Conservation (phyloP, 2,329 filamentous ascomycete species). For the Aspergillus fumigatus region DNA sequence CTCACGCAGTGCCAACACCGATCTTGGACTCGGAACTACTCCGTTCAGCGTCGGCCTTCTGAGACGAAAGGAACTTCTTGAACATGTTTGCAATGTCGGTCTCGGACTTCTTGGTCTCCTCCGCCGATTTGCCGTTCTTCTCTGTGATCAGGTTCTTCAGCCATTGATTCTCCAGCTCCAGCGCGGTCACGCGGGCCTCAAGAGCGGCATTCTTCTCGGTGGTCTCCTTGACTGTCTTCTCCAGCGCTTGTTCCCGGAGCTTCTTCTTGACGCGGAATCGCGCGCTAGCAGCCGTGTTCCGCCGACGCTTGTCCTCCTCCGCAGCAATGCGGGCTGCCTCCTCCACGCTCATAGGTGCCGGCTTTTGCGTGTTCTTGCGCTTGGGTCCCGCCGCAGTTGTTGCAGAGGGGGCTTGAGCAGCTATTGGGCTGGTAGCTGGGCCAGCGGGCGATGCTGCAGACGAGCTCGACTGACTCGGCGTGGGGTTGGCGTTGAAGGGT, state of each 20-base stretch:
- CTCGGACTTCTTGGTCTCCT: constrained; percentile 42
- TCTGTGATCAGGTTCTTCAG: constrained; percentile 74
- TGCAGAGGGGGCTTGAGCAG: constrained; percentile 15
- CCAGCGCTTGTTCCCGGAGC: constrained; percentile 81
- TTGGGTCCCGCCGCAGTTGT: constrained; percentile 24
- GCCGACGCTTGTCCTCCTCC: constrained; percentile 85
- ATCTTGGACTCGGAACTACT: constrained; percentile 30
- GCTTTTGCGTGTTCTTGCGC: constrained; percentile 36
- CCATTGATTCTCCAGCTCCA: constrained; percentile 80
- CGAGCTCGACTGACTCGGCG: constrained; percentile 14
- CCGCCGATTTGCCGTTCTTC: constrained; percentile 55
- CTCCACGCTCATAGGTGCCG: constrained; percentile 52
- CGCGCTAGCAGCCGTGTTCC: constrained; percentile 86
- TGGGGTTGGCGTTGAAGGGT: constrained; percentile 11
- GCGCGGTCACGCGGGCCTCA: constrained; percentile 67
- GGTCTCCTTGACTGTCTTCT: constrained; percentile 77
- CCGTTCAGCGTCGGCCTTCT: constrained; percentile 24
- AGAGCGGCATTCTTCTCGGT: constrained; percentile 71
- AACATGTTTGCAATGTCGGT: constrained; percentile 38
- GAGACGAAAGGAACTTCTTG: constrained; percentile 36
- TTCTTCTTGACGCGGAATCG: constrained; percentile 96
- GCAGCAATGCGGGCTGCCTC: constrained; percentile 69
- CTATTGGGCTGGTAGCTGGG: constrained; percentile 13
- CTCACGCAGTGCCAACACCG: constrained; percentile 27
- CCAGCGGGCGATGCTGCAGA: constrained; percentile 9